phyloP scores from a whole-genome alignment of 345 rosid species.

The Alliaria petiolata region DNA sequence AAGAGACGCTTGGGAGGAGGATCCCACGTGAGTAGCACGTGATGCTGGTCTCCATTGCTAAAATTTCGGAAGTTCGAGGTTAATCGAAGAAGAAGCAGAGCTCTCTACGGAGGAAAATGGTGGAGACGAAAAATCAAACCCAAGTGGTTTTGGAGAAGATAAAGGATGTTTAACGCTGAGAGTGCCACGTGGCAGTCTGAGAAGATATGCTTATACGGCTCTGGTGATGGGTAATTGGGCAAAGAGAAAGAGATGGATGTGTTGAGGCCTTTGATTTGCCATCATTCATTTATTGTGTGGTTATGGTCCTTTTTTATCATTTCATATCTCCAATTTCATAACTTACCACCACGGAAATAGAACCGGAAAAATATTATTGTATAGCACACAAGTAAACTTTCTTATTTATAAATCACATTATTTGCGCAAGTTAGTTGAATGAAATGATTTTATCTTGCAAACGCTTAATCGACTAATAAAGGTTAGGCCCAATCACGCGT shows the following conservation, averaged over 20 bases:
- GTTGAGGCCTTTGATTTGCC: constrained; percentile 11
- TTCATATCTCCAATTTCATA: neutral
- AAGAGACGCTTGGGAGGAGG: constrained; percentile 57
- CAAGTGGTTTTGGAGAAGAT: constrained; percentile 27
- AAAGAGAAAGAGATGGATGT: too few species aligned
- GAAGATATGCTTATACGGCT: constrained; percentile 20
- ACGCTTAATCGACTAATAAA: neutral
- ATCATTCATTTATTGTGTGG: constrained; percentile 34
- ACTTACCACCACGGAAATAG: neutral
- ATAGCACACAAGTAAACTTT: neutral
- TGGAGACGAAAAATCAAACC: neutral
- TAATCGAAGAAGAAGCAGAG: constrained; percentile 11
- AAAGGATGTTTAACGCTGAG: constrained; percentile 15
- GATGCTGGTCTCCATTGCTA: constrained; percentile 65
- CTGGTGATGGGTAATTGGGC: constrained; percentile 25
- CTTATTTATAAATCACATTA: too few species aligned
- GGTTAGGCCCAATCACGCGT: neutral
- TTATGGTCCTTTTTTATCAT: constrained; percentile 22
- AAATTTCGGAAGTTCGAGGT: neutral
- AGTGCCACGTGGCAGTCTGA: constrained; percentile 30
- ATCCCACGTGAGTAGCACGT: constrained; percentile 64
- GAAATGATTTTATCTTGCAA: neutral
- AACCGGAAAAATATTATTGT: neutral
- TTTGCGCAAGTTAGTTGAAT: too few species aligned
- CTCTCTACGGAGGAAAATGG: neutral